Evolutionary conservation across 2,329 filamentous ascomycete genomes (phyloP).

Genomic region (Scedosporium apiospermum): DNA sequence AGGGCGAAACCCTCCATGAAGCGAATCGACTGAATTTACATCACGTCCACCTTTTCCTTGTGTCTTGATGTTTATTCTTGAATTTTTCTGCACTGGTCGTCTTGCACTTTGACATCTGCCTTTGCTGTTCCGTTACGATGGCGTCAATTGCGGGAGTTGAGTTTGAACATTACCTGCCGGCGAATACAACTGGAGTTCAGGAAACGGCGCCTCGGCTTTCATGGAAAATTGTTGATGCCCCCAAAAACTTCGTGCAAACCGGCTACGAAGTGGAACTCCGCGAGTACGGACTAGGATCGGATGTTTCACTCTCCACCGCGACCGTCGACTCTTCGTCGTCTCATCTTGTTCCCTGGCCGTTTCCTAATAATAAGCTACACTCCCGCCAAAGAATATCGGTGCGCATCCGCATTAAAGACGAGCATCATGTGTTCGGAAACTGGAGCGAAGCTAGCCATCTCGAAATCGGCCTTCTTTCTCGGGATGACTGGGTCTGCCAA

Average conservation of each 20-base stretch:
- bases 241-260: neutral
- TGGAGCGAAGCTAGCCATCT: conserved; percentile 9
- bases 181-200: neutral
- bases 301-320: neutral
- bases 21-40: too few species aligned
- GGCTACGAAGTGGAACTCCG: neutral
- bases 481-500: conserved; percentile 25
- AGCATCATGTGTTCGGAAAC: conserved; percentile 14
- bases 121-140: too few species aligned
- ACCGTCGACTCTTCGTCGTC: conserved; percentile 15
- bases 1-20: too few species aligned
- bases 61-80: too few species aligned
- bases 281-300: neutral
- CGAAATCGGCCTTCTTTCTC: conserved; percentile 19
- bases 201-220: neutral
- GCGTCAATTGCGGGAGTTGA: too few species aligned
- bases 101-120: too few species aligned
- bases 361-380: conserved; percentile 15
- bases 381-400: conserved; percentile 22
- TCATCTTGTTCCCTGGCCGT: conserved; percentile 34
- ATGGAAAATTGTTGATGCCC: neutral
- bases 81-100: too few species aligned
- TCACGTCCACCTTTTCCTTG: too few species aligned
- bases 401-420: conserved; percentile 23
- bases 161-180: neutral